phyloP scores from a whole-genome alignment of 1,284 basidiomycete genomes.

The Malassezia dermatis region DNA sequence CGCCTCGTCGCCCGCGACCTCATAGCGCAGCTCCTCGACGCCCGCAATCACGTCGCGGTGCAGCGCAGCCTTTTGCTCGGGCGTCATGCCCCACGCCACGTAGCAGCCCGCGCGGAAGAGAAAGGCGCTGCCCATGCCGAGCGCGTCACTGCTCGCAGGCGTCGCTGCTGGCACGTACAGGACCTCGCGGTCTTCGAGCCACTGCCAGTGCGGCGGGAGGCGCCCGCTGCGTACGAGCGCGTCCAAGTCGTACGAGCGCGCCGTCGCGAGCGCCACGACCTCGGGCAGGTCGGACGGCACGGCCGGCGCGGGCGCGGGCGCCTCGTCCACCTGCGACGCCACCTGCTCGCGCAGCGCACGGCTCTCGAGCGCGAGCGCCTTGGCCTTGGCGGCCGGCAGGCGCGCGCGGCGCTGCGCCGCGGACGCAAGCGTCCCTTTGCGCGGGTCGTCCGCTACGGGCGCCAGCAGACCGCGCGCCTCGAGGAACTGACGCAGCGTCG shows the following conservation, averaged over 20 bases:
- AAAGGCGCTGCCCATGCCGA: slow-evolving; percentile 32
- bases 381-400: slow-evolving; percentile 9
- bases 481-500: not conserved
- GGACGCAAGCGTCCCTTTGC: not conserved
- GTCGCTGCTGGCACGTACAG: slow-evolving; percentile 38
- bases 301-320: not conserved
- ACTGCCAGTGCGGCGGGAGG: slow-evolving; percentile 27
- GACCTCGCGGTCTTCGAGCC: slow-evolving; percentile 41
- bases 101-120: slow-evolving; percentile 41
- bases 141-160: slow-evolving; percentile 13
- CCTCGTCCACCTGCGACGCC: not conserved
- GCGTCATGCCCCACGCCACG: slow-evolving; percentile 41
- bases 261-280: slow-evolving; percentile 38
- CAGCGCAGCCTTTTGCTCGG: slow-evolving; percentile 31
- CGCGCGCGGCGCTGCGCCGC: slow-evolving; percentile 8
- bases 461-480: not conserved
- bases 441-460: not conserved
- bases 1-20: slow-evolving; percentile 39
- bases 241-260: slow-evolving; percentile 35
- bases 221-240: slow-evolving; percentile 25
- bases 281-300: slow-evolving; percentile 14
- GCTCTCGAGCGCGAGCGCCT: slow-evolving; percentile 11
- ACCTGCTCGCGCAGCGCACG: slow-evolving; percentile 15
- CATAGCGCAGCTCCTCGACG: slow-evolving; percentile 26
- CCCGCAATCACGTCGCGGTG: slow-evolving; percentile 29